These are phyloP conservation scores for Trichoderma brevicompactum DNA, from an alignment of 2,329 filamentous ascomycete genomes.

Conservation along the genomic window DNA sequence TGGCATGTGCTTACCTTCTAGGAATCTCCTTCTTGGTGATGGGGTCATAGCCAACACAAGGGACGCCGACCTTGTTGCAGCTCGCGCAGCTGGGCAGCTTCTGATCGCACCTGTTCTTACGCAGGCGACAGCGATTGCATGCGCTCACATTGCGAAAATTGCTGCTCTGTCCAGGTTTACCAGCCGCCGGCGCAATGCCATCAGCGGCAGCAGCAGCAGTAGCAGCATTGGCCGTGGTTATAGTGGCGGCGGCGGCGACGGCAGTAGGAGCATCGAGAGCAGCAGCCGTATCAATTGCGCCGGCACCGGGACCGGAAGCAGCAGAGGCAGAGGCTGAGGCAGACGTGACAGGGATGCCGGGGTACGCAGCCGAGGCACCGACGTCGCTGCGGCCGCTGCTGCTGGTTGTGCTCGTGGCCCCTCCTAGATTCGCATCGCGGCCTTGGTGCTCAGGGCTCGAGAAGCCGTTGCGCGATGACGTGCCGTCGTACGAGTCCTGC, in stretches of 20 bases:
- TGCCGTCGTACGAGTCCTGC: slow-evolving; percentile 56
- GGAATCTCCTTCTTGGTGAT: slow-evolving; percentile 97
- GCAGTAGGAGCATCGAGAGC: slow-evolving; percentile 31
- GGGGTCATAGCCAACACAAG: slow-evolving; percentile 93
- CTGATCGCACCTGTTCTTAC: slow-evolving; percentile 96
- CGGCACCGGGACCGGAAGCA: slow-evolving; percentile 62
- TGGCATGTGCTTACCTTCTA: slow-evolving; percentile 74
- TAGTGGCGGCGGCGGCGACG: neutral
- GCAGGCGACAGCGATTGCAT: slow-evolving; percentile 87
- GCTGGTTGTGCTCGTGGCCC: neutral
- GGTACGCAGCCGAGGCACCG: slow-evolving; percentile 18
- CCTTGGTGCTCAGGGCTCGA: slow-evolving; percentile 42
- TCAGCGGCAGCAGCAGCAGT: slow-evolving; percentile 33
- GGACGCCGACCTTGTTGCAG: slow-evolving; percentile 89
- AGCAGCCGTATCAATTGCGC: slow-evolving; percentile 32
- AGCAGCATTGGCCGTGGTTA: slow-evolving; percentile 9
- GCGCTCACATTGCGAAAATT: slow-evolving; percentile 88
- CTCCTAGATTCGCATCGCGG: slow-evolving; percentile 26
- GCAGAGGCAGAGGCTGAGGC: slow-evolving; percentile 38
- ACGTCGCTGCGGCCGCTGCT: slow-evolving; percentile 20
- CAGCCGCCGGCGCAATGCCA: slow-evolving; percentile 40
- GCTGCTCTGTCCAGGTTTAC: slow-evolving; percentile 62
- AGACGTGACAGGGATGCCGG: slow-evolving; percentile 25
- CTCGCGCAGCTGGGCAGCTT: slow-evolving; percentile 86
- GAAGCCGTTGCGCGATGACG: slow-evolving; percentile 44